Evolutionary conservation across 2,329 filamentous ascomycete genomes (phyloP).

Genomic region (Colletotrichum magnum): DNA sequence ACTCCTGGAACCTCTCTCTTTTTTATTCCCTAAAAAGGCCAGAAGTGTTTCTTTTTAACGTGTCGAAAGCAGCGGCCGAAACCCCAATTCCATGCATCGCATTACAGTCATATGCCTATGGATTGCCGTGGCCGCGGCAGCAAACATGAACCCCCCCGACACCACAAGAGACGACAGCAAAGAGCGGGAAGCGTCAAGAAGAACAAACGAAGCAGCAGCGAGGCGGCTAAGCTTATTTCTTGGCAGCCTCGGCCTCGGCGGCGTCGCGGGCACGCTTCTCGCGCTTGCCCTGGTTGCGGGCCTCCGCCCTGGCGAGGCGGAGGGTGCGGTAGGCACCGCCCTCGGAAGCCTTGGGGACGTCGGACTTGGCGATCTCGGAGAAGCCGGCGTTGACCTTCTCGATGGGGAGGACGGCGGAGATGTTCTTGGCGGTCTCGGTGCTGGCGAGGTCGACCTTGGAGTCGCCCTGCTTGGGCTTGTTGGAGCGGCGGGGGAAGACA

Average conservation of each 20-base stretch:
- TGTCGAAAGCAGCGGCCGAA: conserved; percentile 40
- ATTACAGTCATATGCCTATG: conserved; percentile 25
- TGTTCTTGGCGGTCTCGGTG: conserved; percentile 70
- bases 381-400: conserved; percentile 75
- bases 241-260: conserved; percentile 85
- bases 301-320: conserved; percentile 86
- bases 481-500: conserved; percentile 95
- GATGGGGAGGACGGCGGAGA: conserved; percentile 79
- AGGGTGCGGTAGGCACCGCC: conserved; percentile 90
- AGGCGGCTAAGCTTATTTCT: conserved; percentile 77
- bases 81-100: conserved; percentile 37
- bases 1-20: conserved; percentile 34
- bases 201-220: conserved; percentile 23
- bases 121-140: conserved; percentile 38
- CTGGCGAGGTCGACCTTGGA: conserved; percentile 84
- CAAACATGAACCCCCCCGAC: conserved; percentile 36
- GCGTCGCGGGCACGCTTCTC: conserved; percentile 95
- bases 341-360: conserved; percentile 81
- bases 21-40: conserved; percentile 22
- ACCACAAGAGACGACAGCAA: conserved; percentile 40
- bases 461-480: conserved; percentile 94
- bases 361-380: conserved; percentile 85
- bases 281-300: conserved; percentile 84
- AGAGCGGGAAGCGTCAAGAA: conserved; percentile 31
- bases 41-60: conserved; percentile 39